A percentile compares a stretch with the other conserved stretches of the same genome.
Conservation (phyloP, 257 asterid species). For the Coffea canephora region DNA sequence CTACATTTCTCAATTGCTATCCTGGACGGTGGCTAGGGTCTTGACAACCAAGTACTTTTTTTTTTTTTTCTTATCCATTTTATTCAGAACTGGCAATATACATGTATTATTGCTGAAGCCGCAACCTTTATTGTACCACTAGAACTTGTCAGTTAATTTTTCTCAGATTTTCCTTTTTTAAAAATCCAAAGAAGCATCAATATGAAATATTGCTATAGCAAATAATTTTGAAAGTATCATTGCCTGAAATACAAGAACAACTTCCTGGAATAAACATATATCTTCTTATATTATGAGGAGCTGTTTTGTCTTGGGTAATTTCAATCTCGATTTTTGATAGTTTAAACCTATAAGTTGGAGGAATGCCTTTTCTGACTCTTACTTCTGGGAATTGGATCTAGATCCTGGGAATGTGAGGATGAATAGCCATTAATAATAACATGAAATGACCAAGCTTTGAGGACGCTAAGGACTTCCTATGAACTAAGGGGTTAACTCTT, state of each 20-base stretch:
- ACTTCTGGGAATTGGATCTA: neutral
- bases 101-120: neutral
- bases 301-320: neutral
- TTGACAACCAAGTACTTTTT: neutral
- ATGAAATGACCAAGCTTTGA: neutral
- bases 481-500: neutral
- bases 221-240: too few species aligned
- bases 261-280: too few species aligned
- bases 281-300: neutral
- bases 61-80: neutral
- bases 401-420: neutral
- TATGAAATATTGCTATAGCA: too few species aligned
- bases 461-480: neutral
- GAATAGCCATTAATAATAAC: neutral
- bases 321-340: neutral
- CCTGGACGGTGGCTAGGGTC: neutral
- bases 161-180: too few species aligned
- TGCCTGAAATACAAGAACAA: too few species aligned
- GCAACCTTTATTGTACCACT: neutral
- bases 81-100: neutral
- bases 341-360: neutral
- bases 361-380: neutral
- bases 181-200: too few species aligned
- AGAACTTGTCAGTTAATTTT: neutral
- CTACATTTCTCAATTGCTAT: neutral